Percentiles rank a stretch among this genome's conserved stretches.
Conservation (phyloP, 208 protist genomes). For the Acanthamoeba rhysodes region DNA sequence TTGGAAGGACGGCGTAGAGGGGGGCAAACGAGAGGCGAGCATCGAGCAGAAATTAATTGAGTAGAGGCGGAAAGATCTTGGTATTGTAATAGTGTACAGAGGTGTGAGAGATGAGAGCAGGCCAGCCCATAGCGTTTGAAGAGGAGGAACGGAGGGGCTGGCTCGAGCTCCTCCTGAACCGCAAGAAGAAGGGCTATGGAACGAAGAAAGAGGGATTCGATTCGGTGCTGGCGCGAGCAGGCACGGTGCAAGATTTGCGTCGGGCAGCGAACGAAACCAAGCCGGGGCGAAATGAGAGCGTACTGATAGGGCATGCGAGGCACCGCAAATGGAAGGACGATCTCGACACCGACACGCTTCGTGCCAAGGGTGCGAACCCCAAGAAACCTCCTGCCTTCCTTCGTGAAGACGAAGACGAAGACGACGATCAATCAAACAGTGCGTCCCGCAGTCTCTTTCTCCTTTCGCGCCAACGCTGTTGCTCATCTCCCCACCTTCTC, state of each 20-base stretch:
- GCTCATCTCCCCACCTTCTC: background rate
- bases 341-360: background rate
- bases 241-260: background rate
- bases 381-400: background rate
- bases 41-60: too few species aligned
- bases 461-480: background rate
- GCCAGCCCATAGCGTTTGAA: background rate
- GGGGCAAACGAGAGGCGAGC: too few species aligned
- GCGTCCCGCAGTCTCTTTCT: background rate
- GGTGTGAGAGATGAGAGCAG: background rate
- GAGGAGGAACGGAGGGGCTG: constrained; percentile 28
- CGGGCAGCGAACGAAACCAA: too few species aligned
- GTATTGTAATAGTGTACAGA: too few species aligned
- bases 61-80: background rate
- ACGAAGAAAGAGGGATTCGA: background rate
- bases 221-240: background rate
- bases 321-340: constrained; percentile 48
- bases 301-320: background rate
- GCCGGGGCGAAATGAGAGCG: background rate
- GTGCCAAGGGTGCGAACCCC: background rate
- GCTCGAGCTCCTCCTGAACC: background rate
- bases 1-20: too few species aligned
- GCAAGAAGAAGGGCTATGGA: background rate
- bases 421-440: background rate
- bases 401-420: background rate